Evolutionary conservation across 169 alveolate species (phyloP), one percentile per base, ranked within the genome.

Genomic region (Hammondia hammondi): DNA sequence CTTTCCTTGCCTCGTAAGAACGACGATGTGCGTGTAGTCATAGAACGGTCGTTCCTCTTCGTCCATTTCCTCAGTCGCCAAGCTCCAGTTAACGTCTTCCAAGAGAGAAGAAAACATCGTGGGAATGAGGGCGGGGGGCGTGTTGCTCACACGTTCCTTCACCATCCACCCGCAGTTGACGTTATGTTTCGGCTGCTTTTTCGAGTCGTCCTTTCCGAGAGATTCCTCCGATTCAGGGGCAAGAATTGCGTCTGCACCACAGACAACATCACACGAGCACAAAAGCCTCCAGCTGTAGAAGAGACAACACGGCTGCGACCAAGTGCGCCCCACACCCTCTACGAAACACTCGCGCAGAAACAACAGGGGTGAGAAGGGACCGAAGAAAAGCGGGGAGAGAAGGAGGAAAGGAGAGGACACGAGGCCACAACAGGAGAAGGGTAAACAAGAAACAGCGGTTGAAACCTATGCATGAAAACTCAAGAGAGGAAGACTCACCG

Each of bases 11-110:
- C 24, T 67, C 32, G 77, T 67, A 32, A 77, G 87, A 32, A 21
- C 48, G 56, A 32, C 48, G 87, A 91, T 85, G 84, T 91, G 94
- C n/a, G 91, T 52, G 77, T 77, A 91, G 17, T 29, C 12, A 48
- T 91, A 91, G 67, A 48, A 91, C 19, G 91, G 91, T 57, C 91
- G 32, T 24, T 91, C 94, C n/a, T 46, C 94, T 35, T 77, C 91
- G 67, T 77, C 91, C 94, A 91, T 91, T n/a, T 91, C 94, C 81
- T 48, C 85, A 12, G 94, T 91, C 45, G 85, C 45, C 39, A 91
- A 46, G n/a, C 84, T 46, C 94, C 94, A 91, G 39, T 14, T 29
- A 0, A 91, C 71, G 85, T 91, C 94, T 39, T 37, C 94, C 35
- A 39, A 19, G n/a, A 91, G 85, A 9, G 94, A 48, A 45, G 35